Conservation (phyloP, 1,284 basidiomycete species). For the Puccinia horiana region DNA sequence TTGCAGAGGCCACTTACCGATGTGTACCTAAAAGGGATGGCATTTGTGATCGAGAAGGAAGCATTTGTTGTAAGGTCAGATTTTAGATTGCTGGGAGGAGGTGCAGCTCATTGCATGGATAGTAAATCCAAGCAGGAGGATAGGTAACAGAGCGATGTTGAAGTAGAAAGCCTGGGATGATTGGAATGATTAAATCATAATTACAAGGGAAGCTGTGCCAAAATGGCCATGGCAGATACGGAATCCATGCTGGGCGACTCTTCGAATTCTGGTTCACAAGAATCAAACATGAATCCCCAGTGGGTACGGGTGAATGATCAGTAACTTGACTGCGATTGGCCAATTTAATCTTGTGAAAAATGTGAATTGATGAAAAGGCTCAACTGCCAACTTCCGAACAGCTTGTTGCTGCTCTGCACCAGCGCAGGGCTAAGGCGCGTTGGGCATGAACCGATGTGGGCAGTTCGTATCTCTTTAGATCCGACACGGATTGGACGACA, state of each 20-base stretch:
- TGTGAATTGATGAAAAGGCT: not conserved
- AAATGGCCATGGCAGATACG: constrained; percentile 37
- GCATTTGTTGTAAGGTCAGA: not conserved
- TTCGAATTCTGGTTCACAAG: not conserved
- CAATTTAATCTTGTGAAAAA: not conserved
- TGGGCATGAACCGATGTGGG: constrained; percentile 14
- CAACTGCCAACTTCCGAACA: constrained; percentile 34
- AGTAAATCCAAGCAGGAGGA: not conserved
- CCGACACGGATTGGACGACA: not conserved
- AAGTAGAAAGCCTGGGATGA: no score
- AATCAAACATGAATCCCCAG: not conserved
- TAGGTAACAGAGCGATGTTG: not conserved
- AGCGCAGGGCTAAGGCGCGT: constrained; percentile 32
- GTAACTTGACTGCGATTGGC: not conserved
- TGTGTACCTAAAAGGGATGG: constrained; percentile 16
- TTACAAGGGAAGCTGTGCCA: constrained; percentile 40
- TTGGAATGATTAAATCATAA: not conserved
- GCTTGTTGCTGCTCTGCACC: constrained; percentile 27
- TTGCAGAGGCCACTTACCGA: not conserved
- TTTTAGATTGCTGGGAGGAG: not conserved
- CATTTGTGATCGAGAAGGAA: not conserved
- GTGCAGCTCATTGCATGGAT: not conserved
- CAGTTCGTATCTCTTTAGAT: not conserved
- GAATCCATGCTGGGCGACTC: constrained; percentile 14
- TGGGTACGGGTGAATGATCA: not conserved